Percentiles rank a stretch among this genome's conserved stretches.
phyloP scores from a whole-genome alignment of 2,329 filamentous ascomycete genomes.

The Penicillium sp. region DNA sequence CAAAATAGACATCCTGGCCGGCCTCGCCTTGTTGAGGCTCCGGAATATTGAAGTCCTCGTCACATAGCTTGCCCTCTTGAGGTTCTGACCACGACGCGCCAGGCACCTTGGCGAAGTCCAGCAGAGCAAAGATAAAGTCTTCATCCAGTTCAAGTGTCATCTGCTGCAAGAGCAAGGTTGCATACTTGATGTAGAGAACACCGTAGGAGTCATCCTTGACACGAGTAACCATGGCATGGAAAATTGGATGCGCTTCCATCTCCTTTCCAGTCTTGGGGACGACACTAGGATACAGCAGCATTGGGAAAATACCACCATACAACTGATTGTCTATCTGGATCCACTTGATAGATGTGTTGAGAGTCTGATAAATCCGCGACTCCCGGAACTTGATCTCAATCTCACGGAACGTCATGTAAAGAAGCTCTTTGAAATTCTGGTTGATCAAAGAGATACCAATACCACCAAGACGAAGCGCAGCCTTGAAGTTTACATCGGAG shows the following conservation, averaged over 20 bases:
- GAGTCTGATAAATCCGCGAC: conserved; percentile 88
- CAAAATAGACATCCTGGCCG: conserved; percentile 96
- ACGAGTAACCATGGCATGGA: conserved; percentile 86
- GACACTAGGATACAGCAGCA: conserved; percentile 94
- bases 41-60: conserved; percentile 86
- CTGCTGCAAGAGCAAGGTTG: conserved; percentile 88
- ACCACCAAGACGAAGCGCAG: conserved; percentile 83
- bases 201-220: conserved; percentile 99
- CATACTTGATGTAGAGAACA: conserved; percentile 98
- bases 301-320: conserved; percentile 97
- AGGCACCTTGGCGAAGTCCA: conserved; percentile 92
- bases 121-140: conserved; percentile 93
- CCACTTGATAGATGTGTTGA: conserved; percentile 93
- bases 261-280: conserved; percentile 96
- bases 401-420: conserved; percentile 90
- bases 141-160: conserved; percentile 98
- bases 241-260: conserved; percentile 92
- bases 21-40: conserved; percentile 83
- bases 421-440: conserved; percentile 83
- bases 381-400: conserved; percentile 90
- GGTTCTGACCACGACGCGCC: conserved; percentile 86
- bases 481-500: conserved; percentile 83
- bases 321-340: conserved; percentile 98
- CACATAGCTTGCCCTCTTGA: conserved; percentile 82
- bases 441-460: conserved; percentile 95